Evolutionary conservation across 495 filamentous ascomycete species (phyloP).

Genomic region (Penicillium verhagenii): DNA sequence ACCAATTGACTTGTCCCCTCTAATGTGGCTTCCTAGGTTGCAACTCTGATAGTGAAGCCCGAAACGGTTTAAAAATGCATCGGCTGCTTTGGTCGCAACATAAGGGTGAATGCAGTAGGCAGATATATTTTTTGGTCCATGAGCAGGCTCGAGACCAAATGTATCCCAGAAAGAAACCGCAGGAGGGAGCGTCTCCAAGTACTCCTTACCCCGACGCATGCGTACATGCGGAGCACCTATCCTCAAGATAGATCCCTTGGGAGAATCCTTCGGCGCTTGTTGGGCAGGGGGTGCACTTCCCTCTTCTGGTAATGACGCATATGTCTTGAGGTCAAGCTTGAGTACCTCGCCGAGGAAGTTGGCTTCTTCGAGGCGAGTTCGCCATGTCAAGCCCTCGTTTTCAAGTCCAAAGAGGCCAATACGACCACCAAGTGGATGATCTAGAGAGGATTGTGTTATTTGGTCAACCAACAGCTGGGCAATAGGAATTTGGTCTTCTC

Average conservation of each 20-base stretch:
- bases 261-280: conserved; percentile 27
- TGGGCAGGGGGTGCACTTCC: conserved; percentile 11
- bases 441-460: conserved; percentile 46
- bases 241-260: conserved; percentile 33
- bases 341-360: conserved; percentile 30
- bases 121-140: conserved; percentile 75
- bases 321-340: conserved; percentile 39
- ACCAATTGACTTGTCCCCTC: conserved; percentile 50
- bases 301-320: conserved; percentile 38
- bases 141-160: conserved; percentile 74
- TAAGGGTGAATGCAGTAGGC: conserved; percentile 78
- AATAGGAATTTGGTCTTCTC: conserved; percentile 42
- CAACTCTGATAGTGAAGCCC: conserved; percentile 74
- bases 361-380: conserved; percentile 29
- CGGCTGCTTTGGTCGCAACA: conserved; percentile 55
- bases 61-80: conserved; percentile 69
- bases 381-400: conserved; percentile 23
- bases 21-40: conserved; percentile 69
- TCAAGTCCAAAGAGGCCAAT: conserved; percentile 34
- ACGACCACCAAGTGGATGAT: conserved; percentile 34
- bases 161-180: conserved; percentile 89
- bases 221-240: conserved; percentile 67
- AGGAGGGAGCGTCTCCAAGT: conserved; percentile 74
- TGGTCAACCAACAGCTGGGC: conserved; percentile 52
- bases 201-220: conserved; percentile 70